These are phyloP conservation scores for Chlorociboria aeruginascens DNA, from an alignment of 495 filamentous ascomycete species.

Conservation along the genomic window DNA sequence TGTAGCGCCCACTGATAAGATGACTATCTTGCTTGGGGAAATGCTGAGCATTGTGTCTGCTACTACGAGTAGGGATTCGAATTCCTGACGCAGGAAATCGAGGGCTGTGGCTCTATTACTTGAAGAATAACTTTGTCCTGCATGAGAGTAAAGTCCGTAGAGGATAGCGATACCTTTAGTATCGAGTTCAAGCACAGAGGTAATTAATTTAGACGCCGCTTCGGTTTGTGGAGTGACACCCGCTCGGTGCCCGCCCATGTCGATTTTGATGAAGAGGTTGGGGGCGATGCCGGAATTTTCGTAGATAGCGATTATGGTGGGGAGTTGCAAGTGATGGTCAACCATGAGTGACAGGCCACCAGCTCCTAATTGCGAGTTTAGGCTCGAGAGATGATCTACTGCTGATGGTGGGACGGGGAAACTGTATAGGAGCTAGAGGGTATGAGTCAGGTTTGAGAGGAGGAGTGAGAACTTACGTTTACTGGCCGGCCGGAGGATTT, in stretches of 20 bases:
- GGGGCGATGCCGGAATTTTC: constrained; percentile 29
- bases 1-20: constrained; percentile 69
- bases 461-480: constrained; percentile 33
- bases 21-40: constrained; percentile 26
- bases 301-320: constrained; percentile 28
- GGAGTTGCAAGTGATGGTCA: constrained; percentile 56
- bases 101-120: constrained; percentile 42
- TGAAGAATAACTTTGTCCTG: constrained; percentile 57
- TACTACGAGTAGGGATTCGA: constrained; percentile 42
- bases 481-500: constrained; percentile 34
- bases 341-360: constrained; percentile 53
- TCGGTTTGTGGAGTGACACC: constrained; percentile 45
- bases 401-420: constrained; percentile 58
- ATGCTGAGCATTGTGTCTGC: constrained; percentile 22
- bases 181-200: constrained; percentile 32
- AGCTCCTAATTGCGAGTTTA: constrained; percentile 38
- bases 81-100: constrained; percentile 44
- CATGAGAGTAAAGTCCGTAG: constrained; percentile 67
- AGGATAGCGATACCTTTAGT: constrained; percentile 30
- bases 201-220: constrained; percentile 38
- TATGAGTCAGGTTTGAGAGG: constrained; percentile 1
- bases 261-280: constrained; percentile 62
- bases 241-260: constrained; percentile 66
- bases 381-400: constrained; percentile 40
- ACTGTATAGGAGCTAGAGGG: constrained; percentile 55